Percentiles rank a stretch among this genome's conserved stretches.
Evolutionary conservation across 768 basidiomycete genomes (phyloP).

Genomic region (Fibroporia radiculosa): DNA sequence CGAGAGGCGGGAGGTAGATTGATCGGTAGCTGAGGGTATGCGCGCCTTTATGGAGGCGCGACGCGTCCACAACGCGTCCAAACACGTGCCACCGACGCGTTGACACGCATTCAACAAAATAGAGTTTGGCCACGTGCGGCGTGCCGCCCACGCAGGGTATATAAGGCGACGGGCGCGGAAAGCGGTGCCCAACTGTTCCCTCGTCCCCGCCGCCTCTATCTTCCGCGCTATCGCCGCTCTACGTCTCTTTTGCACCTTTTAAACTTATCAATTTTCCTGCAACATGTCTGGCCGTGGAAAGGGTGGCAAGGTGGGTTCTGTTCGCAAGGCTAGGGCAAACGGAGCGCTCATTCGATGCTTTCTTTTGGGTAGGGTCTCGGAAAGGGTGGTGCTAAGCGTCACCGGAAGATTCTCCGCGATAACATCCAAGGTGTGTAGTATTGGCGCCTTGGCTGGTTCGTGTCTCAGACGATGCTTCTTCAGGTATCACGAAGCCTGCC

Average conservation of each 20-base stretch:
- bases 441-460: background rate
- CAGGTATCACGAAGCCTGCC: slow-evolving; percentile 56
- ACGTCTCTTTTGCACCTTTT: slow-evolving; percentile 5
- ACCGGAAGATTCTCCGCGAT: slow-evolving; percentile 75
- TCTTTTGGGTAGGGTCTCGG: slow-evolving; percentile 50
- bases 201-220: slow-evolving; percentile 3
- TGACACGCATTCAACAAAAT: slow-evolving; percentile 19
- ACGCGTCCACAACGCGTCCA: slow-evolving; percentile 10
- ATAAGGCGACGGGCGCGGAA: slow-evolving; percentile 10
- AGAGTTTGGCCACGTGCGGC: slow-evolving; percentile 13
- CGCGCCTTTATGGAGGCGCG: slow-evolving; percentile 16
- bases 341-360: background rate
- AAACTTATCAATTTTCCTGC: slow-evolving; percentile 5
- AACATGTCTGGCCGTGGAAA: slow-evolving; percentile 70
- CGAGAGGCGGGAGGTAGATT: background rate
- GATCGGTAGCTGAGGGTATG: background rate
- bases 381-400: slow-evolving; percentile 75
- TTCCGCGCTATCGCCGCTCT: slow-evolving; percentile 3
- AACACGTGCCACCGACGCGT: slow-evolving; percentile 20
- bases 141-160: slow-evolving; percentile 13
- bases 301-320: slow-evolving; percentile 54
- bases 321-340: background rate
- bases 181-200: slow-evolving; percentile 1
- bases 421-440: slow-evolving; percentile 62
- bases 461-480: background rate